Percentiles rank a stretch among this genome's conserved stretches.
Evolutionary conservation across 306 rosid genomes (phyloP).

Genomic region (peach (Prunus persica)): Prunus_persica_NCBIv2 NC_034015.1:13986001-13986500

Average conservation of each 20-base stretch:
- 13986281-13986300: background rate
- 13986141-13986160: background rate
- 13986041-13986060: too few relatives aligned
- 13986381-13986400: background rate
- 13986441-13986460: background rate
- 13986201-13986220: background rate
- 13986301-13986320: background rate
- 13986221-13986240: background rate
- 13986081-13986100: too few relatives aligned
- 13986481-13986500: conserved; percentile 1
- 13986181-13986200: background rate
- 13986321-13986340: background rate
- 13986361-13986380: background rate
- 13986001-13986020: too few relatives aligned
- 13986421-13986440: background rate
- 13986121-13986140: background rate
- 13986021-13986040: too few relatives aligned
- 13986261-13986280: background rate
- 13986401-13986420: background rate
- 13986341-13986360: background rate
- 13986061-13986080: too few relatives aligned
- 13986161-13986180: background rate
- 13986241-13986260: background rate
- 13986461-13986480: background rate
- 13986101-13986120: too few relatives aligned